Evolutionary conservation across 805 yeast species (phyloP).

Genomic region (Hanseniaspora meyeri): DNA sequence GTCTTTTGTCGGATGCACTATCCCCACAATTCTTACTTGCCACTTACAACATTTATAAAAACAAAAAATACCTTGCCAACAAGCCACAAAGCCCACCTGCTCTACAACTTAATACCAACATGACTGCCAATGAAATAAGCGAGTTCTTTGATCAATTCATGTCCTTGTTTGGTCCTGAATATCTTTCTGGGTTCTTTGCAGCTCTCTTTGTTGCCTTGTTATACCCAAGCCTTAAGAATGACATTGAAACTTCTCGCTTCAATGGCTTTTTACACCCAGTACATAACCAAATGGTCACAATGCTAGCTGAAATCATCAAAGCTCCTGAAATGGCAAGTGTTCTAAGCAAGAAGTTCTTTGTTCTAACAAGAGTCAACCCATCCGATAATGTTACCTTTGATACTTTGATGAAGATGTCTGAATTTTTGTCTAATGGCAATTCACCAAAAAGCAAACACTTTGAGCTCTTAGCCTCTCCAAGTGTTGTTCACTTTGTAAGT

Average conservation of each 20-base stretch:
- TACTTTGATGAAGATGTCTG: neutral
- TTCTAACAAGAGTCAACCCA: neutral
- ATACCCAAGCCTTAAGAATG: neutral
- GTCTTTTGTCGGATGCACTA: neutral
- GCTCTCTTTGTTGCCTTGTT: neutral
- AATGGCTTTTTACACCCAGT: neutral
- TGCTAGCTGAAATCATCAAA: neutral
- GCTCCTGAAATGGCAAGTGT: neutral
- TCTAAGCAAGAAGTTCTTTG: neutral
- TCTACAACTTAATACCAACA: neutral
- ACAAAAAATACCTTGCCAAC: neutral
- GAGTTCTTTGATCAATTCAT: neutral
- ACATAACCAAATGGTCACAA: neutral
- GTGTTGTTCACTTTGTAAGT: neutral
- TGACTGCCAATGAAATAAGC: neutral
- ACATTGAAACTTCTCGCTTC: neutral
- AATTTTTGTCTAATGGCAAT: neutral
- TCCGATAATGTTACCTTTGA: neutral
- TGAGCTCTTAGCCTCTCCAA: neutral
- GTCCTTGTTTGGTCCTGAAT: neutral
- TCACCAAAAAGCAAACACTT: neutral
- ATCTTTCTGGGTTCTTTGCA: neutral
- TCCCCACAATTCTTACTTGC: neutral
- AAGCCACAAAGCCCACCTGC: neutral
- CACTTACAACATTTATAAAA: neutral